Conservation (phyloP, 305 asterid genomes). For the Solanum aculeatissimum region DNA sequence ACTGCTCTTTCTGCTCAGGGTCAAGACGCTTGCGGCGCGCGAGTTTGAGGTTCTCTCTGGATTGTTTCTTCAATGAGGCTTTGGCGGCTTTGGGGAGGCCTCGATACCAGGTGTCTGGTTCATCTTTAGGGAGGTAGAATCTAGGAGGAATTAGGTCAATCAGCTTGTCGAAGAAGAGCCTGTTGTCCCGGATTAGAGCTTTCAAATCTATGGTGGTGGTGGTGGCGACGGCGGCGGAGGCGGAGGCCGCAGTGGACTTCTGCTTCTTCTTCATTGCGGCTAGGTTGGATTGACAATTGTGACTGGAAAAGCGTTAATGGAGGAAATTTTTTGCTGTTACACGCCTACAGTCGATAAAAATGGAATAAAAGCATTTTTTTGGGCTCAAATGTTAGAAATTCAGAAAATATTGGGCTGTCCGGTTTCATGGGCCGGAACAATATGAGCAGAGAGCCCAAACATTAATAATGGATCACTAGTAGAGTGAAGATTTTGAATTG, state of each 20-base stretch:
- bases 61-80: constrained; percentile 55
- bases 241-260: background rate
- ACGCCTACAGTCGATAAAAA: background rate
- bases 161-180: constrained; percentile 51
- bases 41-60: constrained; percentile 44
- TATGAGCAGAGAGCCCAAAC: background rate
- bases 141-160: constrained; percentile 58
- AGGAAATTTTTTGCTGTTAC: background rate
- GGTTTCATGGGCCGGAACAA: background rate
- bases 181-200: constrained; percentile 27
- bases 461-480: background rate
- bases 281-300: background rate
- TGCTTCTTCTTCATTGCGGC: constrained; percentile 9
- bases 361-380: background rate
- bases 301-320: background rate
- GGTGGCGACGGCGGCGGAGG: background rate
- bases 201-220: constrained; percentile 13
- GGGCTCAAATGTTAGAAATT: background rate
- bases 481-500: too few relatives aligned
- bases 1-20: constrained; percentile 49
- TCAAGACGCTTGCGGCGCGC: constrained; percentile 81
- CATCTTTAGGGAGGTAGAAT: constrained; percentile 62
- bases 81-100: constrained; percentile 75
- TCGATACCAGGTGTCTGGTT: constrained; percentile 53
- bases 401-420: background rate